These are phyloP conservation scores for Starmerella roubikii DNA, from an alignment of 805 yeast species.

Conservation along the genomic window DNA sequence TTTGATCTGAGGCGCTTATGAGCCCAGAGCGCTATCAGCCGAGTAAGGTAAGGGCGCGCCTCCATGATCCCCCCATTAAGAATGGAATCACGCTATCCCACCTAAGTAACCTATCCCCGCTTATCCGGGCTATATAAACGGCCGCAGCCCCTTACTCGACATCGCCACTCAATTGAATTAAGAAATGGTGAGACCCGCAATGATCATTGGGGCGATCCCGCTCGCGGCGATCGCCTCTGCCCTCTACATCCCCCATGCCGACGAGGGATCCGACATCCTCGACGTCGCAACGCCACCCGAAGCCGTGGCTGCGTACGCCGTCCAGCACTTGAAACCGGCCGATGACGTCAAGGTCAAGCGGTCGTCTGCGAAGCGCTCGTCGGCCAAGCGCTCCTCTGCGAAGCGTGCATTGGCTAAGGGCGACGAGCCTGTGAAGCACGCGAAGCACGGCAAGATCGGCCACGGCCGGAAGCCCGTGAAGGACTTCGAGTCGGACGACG, in stretches of 20 bases:
- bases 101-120: too few relatives aligned
- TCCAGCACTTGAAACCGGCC: not conserved
- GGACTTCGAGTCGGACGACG: not conserved
- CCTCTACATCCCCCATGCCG: slow-evolving; percentile 20
- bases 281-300: not conserved
- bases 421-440: not conserved
- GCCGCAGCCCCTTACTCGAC: too few relatives aligned
- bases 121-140: too few relatives aligned
- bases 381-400: not conserved
- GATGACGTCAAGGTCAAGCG: not conserved
- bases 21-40: too few relatives aligned
- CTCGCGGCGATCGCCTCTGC: slow-evolving; percentile 17
- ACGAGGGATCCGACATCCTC: slow-evolving; percentile 8
- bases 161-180: slow-evolving; percentile 1
- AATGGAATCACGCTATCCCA: too few relatives aligned
- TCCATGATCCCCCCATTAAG: too few relatives aligned
- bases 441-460: not conserved
- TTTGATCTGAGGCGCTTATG: too few relatives aligned
- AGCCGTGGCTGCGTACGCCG: slow-evolving; percentile 2
- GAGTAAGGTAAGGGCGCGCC: too few relatives aligned
- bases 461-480: not conserved
- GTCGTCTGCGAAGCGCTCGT: not conserved
- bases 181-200: slow-evolving; percentile 21
- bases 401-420: not conserved
- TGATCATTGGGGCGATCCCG: slow-evolving; percentile 17